These are phyloP conservation scores for Pseudoscleropodium purum DNA, from an alignment of 225 moss, liverwort and hornwort species.

Conservation along the genomic window DNA sequence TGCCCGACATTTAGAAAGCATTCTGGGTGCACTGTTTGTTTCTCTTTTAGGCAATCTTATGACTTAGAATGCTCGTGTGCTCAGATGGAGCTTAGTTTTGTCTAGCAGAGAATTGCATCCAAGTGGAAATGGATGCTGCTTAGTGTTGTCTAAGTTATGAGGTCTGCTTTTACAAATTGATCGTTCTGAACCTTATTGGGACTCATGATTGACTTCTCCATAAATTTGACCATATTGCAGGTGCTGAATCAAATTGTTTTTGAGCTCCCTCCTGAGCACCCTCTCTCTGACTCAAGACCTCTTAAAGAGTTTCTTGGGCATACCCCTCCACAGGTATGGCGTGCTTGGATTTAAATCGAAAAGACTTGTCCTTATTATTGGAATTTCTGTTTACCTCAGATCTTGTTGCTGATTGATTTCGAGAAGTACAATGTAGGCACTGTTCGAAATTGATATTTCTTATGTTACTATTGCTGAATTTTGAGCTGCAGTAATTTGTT, in stretches of 20 bases:
- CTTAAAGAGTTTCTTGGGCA: slow-evolving; percentile 95
- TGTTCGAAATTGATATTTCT: not conserved
- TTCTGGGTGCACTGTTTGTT: not conserved
- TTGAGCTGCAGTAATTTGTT: not conserved
- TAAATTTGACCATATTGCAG: slow-evolving; percentile 21
- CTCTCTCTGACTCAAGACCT: slow-evolving; percentile 91
- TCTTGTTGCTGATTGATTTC: not conserved
- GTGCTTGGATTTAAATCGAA: not conserved
- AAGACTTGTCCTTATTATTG: not conserved
- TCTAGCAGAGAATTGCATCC: not conserved
- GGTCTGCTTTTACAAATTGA: not conserved
- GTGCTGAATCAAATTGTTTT: slow-evolving; percentile 98
- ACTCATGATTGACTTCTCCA: not conserved
- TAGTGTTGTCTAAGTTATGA: not conserved
- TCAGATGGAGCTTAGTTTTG: not conserved
- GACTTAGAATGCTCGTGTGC: not conserved
- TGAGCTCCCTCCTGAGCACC: slow-evolving; percentile 97
- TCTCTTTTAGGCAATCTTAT: not conserved
- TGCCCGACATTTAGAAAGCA: not conserved
- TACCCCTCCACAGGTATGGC: slow-evolving; percentile 84
- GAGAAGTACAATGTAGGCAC: not conserved
- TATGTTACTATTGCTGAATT: not conserved
- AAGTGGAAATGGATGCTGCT: not conserved
- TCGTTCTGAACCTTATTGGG: not conserved
- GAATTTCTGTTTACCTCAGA: not conserved